These are phyloP conservation scores for Xylariaceae sp. DNA, from an alignment of 2,329 filamentous ascomycete genomes.

Conservation along the genomic window DNA sequence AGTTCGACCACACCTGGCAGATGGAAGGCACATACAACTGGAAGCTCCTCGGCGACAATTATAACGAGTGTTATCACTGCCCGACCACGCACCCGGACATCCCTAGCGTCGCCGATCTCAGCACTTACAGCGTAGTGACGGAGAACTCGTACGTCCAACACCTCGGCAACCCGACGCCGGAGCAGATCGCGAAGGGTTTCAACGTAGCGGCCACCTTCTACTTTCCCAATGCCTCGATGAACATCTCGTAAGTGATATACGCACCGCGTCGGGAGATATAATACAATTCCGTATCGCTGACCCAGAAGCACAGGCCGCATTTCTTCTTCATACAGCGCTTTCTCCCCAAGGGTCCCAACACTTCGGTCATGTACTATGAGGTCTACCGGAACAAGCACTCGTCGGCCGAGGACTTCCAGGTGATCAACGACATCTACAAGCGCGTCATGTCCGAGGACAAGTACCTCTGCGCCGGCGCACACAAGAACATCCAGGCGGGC, in stretches of 20 bases:
- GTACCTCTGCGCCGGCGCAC: constrained; percentile 52
- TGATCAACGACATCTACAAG: constrained; percentile 56
- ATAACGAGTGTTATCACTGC: constrained; percentile 63
- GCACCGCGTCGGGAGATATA: background rate
- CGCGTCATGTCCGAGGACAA: constrained; percentile 62
- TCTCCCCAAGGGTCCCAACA: constrained; percentile 47
- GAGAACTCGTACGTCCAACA: constrained; percentile 47
- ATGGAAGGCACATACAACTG: constrained; percentile 54
- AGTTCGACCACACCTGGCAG: constrained; percentile 53
- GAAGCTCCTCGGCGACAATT: constrained; percentile 58
- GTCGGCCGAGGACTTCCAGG: constrained; percentile 51
- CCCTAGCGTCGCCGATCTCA: constrained; percentile 50
- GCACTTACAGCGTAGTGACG: constrained; percentile 48
- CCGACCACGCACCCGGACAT: constrained; percentile 54
- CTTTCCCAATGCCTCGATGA: constrained; percentile 20
- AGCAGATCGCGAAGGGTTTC: constrained; percentile 18
- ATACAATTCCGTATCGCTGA: background rate
- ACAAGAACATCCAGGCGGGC: constrained; percentile 56
- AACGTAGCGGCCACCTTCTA: constrained; percentile 21
- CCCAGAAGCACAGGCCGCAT: constrained; percentile 27
- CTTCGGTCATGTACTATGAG: constrained; percentile 55
- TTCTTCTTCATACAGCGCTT: constrained; percentile 62
- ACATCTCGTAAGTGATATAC: constrained; percentile 16
- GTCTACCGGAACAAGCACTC: constrained; percentile 57
- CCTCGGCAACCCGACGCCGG: constrained; percentile 16